These are phyloP conservation scores for Aspergillus sp. DNA, from an alignment of 2,329 filamentous ascomycete species.

Conservation along the genomic window DNA sequence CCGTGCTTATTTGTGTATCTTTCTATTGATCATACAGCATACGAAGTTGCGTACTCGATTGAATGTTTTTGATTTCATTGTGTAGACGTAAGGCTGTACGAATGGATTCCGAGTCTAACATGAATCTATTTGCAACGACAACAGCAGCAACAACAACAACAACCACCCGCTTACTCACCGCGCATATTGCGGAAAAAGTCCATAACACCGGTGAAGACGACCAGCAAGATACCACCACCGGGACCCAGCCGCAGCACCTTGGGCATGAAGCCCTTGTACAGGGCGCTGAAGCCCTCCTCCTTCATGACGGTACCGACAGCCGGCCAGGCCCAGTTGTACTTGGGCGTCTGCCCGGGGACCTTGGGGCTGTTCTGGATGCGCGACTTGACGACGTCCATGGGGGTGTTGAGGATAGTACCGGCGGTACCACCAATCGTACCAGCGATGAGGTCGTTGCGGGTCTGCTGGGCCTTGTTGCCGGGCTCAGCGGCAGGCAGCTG, in stretches of 20 bases:
- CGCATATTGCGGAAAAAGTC: slow-evolving; percentile 76
- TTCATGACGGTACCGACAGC: slow-evolving; percentile 80
- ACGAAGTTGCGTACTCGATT: not conserved
- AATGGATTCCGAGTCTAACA: not conserved
- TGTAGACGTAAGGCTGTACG: not conserved
- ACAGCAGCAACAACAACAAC: not conserved
- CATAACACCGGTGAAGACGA: slow-evolving; percentile 50
- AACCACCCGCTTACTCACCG: slow-evolving; percentile 20
- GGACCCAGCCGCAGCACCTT: slow-evolving; percentile 82
- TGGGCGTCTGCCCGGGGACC: slow-evolving; percentile 74
- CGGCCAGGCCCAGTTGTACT: slow-evolving; percentile 99
- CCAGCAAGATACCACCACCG: slow-evolving; percentile 59
- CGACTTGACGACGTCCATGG: slow-evolving; percentile 96
- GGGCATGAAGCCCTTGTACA: slow-evolving; percentile 97
- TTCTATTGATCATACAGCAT: not conserved
- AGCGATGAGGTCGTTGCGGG: slow-evolving; percentile 82
- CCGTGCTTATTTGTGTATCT: slow-evolving; percentile 8
- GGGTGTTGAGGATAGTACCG: slow-evolving; percentile 91
- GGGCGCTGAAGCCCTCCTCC: slow-evolving; percentile 86
- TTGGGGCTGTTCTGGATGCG: slow-evolving; percentile 93
- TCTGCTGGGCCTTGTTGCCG: slow-evolving; percentile 71
- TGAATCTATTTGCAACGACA: slow-evolving; percentile 5
- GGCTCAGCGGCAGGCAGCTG: slow-evolving; percentile 73
- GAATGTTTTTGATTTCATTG: no score
- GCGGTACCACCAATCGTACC: slow-evolving; percentile 84